phyloP scores from a whole-genome alignment of 2,329 filamentous ascomycete genomes.

The Thyridium curvatum region DNA sequence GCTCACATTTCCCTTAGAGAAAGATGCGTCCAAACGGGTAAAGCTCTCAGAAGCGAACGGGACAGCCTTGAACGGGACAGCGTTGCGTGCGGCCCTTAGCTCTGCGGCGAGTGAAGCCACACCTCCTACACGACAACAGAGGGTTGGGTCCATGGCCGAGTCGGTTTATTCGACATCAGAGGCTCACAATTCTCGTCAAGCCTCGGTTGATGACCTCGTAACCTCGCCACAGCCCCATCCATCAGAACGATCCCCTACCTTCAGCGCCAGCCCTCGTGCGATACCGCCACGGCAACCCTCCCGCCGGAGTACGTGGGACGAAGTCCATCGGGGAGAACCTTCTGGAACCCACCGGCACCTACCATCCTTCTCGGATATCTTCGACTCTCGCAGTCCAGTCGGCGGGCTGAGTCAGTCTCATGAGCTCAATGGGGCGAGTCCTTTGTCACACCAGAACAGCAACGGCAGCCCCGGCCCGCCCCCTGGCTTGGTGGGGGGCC shows the following conservation, averaged over 20 bases:
- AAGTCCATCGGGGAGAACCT: too few species aligned
- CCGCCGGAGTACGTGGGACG: slow-evolving; percentile 8
- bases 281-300: slow-evolving; percentile 11
- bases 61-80: slow-evolving; percentile 6
- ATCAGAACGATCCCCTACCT: slow-evolving; percentile 18
- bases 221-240: slow-evolving; percentile 31
- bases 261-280: slow-evolving; percentile 15
- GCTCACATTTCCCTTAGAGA: slow-evolving; percentile 29
- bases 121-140: slow-evolving; percentile 38
- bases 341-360: slow-evolving; percentile 25
- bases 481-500: slow-evolving; percentile 16
- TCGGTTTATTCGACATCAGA: slow-evolving; percentile 35
- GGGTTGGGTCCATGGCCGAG: slow-evolving; percentile 39
- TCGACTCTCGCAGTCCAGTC: slow-evolving; percentile 27
- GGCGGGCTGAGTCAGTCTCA: slow-evolving; percentile 7
- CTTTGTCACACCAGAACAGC: background rate
- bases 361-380: slow-evolving; percentile 41
- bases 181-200: slow-evolving; percentile 24
- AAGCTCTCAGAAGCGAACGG: slow-evolving; percentile 35
- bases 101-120: background rate
- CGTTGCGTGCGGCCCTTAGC: slow-evolving; percentile 2
- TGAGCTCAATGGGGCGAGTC: slow-evolving; percentile 10
- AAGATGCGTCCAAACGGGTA: slow-evolving; percentile 41
- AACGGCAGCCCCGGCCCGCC: slow-evolving; percentile 17
- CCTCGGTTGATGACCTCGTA: slow-evolving; percentile 33